phyloP scores from a whole-genome alignment of 371 early-diverging fungal species.

The Haplosporangium sp. region DNA sequence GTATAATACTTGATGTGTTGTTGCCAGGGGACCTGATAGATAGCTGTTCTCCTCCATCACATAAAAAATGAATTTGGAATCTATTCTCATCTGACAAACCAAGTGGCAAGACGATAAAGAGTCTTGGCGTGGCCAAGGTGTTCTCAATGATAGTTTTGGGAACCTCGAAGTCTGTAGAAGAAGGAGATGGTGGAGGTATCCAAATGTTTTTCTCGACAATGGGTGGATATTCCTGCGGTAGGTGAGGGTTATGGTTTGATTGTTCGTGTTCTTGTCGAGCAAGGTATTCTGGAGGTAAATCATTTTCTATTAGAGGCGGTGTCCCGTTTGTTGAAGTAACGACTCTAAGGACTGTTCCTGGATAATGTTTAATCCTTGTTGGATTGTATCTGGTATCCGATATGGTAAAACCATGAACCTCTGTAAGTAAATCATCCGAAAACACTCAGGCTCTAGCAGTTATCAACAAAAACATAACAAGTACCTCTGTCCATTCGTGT shows the following conservation, averaged over 20 bases:
- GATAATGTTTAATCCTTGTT: slow-evolving; percentile 9
- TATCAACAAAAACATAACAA: background rate
- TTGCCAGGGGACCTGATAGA: background rate
- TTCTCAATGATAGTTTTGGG: background rate
- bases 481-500: slow-evolving; percentile 16
- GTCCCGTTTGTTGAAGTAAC: background rate
- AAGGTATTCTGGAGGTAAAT: slow-evolving; percentile 5
- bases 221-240: background rate
- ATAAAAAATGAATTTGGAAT: slow-evolving; percentile 21
- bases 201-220: background rate
- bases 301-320: background rate
- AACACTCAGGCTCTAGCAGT: background rate
- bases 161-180: background rate
- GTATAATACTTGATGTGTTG: background rate
- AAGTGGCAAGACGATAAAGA: slow-evolving; percentile 12
- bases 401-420: background rate
- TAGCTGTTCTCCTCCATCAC: slow-evolving; percentile 9
- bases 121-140: background rate
- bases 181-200: background rate
- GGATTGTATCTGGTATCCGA: slow-evolving; percentile 12
- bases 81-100: background rate
- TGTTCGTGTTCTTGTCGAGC: background rate
- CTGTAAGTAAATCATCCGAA: background rate
- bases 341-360: slow-evolving; percentile 6
- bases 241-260: background rate